These are phyloP conservation scores for Irpex sp. DNA, from an alignment of 1,284 basidiomycete species.

Conservation along the genomic window DNA sequence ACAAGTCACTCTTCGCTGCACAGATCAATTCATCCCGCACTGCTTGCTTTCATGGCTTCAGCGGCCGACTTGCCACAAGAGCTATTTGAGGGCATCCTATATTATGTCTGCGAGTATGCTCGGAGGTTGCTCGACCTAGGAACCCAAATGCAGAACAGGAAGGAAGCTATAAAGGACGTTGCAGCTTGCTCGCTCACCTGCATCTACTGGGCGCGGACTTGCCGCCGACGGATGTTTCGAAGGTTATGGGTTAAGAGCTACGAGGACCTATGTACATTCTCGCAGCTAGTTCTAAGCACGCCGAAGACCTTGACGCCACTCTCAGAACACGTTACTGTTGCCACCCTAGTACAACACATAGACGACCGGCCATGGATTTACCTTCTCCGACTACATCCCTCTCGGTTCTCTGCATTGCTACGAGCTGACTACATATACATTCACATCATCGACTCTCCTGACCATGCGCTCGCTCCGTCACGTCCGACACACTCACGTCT, in stretches of 20 bases:
- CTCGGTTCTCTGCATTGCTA: background rate
- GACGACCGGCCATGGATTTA: background rate
- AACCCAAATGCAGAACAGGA: no score
- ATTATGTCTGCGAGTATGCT: no score
- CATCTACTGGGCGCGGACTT: background rate
- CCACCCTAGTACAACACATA: background rate
- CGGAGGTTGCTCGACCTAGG: no score
- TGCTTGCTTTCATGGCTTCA: no score
- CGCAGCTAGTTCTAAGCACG: background rate
- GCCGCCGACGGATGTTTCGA: background rate
- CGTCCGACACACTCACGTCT: background rate
- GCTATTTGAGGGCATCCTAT: no score
- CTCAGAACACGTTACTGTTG: background rate
- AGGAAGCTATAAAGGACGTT: background rate
- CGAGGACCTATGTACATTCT: background rate
- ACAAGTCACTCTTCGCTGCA: no score
- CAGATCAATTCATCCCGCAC: no score
- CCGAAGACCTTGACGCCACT: background rate
- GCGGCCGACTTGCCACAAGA: no score
- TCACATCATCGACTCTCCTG: background rate
- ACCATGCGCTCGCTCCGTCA: background rate
- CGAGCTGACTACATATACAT: background rate
- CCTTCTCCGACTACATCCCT: background rate
- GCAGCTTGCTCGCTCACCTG: background rate
- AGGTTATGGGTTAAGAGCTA: background rate